phyloP scores from a whole-genome alignment of 2,329 filamentous ascomycete genomes.

The Ceratocystis harringtonii region DNA sequence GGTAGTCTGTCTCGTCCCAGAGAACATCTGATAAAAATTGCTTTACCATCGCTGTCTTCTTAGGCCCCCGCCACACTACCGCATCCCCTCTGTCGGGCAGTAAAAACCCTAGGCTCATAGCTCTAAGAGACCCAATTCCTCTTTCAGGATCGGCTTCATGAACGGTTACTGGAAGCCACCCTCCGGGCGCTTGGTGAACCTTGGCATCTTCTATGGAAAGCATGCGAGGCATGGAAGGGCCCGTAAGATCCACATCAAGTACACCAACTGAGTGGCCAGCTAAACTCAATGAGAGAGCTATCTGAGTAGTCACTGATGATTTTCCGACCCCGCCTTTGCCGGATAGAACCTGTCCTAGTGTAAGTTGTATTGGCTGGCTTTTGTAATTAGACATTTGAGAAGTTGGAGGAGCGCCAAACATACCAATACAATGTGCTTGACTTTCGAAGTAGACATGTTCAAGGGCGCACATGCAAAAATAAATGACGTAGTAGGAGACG shows the following conservation, averaged over 20 bases:
- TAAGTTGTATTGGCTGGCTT: conserved; percentile 1
- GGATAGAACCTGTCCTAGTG: conserved; percentile 52
- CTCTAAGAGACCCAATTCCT: conserved; percentile 51
- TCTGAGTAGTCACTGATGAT: conserved; percentile 91
- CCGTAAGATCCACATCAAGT: conserved; percentile 89
- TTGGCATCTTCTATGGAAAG: conserved; percentile 80
- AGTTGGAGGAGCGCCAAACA: conserved; percentile 19
- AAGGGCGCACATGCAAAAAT: background rate
- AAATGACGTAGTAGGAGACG: background rate
- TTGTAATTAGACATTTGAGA: background rate
- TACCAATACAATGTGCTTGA: conserved; percentile 67
- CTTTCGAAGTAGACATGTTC: conserved; percentile 28
- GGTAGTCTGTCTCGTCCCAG: conserved; percentile 77
- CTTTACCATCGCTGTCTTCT: conserved; percentile 97
- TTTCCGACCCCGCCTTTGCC: conserved; percentile 98
- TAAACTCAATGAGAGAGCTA: conserved; percentile 75
- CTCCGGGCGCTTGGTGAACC: conserved; percentile 78
- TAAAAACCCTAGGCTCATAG: conserved; percentile 90
- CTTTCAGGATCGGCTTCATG: conserved; percentile 43
- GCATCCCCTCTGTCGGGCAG: conserved; percentile 71
- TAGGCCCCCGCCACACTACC: conserved; percentile 93
- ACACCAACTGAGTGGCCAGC: conserved; percentile 83
- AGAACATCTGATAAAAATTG: conserved; percentile 88
- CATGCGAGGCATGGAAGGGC: conserved; percentile 89
- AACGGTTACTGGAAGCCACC: conserved; percentile 81